Evolutionary conservation across 495 filamentous ascomycete genomes (phyloP), one percentile per base, ranked within the genome.

Genomic region (Letharia lupina): DNA sequence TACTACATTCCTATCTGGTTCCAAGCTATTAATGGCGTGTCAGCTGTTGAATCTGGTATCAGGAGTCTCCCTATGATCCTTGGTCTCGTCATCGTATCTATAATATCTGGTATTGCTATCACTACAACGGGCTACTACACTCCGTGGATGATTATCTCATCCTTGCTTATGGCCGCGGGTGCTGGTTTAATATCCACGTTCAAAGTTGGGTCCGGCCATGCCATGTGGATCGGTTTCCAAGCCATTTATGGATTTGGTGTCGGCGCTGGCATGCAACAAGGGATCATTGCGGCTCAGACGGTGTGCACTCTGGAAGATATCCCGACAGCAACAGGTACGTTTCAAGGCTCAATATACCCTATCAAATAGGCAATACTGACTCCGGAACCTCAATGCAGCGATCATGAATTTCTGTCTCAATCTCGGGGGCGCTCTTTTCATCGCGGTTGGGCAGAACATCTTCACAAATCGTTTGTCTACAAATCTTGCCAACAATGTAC

Each of bases 1-100:
- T 63, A 64, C 63, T 88, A 88, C 79, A 75, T 96, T 28, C 91
- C 92, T 0, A 88, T 93, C 69, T 96, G 89, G 88, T 95, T 96
- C 80, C 92, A 96, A 71, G 84, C 90, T 9, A 86, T 96, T 73
- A 87, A 92, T 73, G 83, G 81, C 60, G 84, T 83, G 1, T 78
- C 78, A 0, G 88, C 91, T 16, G 82, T 85, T 16, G 77, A 83
- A 45, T 91, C 88, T 1, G 92, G 92, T 31, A 88, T 95, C 72
- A 84, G 85, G 75, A 91, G 87, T 67, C 76, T 96, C 13, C 91
- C 92, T 2, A 79, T 90, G 75, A 82, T 96, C 28, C 78, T 93
- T 28, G 72, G 75, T 4, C 74, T 86, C 5, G 85, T 90, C 20
- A 58, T 93, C 28, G 70, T 81, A 48, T 84, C 85, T 3, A 79